phyloP scores from a whole-genome alignment of 371 early-diverging fungal species.

The Mycotypha africana region DNA sequence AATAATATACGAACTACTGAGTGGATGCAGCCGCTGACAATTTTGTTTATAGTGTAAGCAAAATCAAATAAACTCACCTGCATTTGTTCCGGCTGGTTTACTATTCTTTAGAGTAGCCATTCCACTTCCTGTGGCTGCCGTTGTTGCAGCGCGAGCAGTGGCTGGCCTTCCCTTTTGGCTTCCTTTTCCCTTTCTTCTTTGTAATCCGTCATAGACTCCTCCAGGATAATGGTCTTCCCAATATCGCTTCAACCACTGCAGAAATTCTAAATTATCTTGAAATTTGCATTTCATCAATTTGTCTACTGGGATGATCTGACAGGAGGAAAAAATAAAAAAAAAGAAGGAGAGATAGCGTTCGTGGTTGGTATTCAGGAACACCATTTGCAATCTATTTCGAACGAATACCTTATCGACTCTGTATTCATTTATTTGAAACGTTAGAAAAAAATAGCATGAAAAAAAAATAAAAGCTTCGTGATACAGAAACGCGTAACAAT shows the following conservation, averaged over 20 bases:
- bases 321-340: too few relatives aligned
- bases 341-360: too few relatives aligned
- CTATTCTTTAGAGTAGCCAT: too few relatives aligned
- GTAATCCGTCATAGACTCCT: constrained; percentile 68
- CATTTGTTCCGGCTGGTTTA: too few relatives aligned
- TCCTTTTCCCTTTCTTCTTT: constrained; percentile 76
- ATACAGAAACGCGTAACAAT: background rate
- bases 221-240: constrained; percentile 85
- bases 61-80: too few relatives aligned
- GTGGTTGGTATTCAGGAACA: background rate
- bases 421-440: too few relatives aligned
- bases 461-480: background rate
- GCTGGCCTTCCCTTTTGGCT: too few relatives aligned
- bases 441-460: background rate
- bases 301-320: constrained; percentile 78
- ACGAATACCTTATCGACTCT: constrained; percentile 5
- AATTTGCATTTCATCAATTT: constrained; percentile 85
- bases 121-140: background rate
- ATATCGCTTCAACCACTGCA: constrained; percentile 88
- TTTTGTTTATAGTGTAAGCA: too few relatives aligned
- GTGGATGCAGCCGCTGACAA: too few relatives aligned
- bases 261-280: constrained; percentile 94
- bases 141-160: too few relatives aligned
- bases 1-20: too few relatives aligned
- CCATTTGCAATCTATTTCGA: background rate